Base-by-base conservation (phyloP, 192 early-diverging fungal genomes). In the Coemansia umbellata region DNA sequence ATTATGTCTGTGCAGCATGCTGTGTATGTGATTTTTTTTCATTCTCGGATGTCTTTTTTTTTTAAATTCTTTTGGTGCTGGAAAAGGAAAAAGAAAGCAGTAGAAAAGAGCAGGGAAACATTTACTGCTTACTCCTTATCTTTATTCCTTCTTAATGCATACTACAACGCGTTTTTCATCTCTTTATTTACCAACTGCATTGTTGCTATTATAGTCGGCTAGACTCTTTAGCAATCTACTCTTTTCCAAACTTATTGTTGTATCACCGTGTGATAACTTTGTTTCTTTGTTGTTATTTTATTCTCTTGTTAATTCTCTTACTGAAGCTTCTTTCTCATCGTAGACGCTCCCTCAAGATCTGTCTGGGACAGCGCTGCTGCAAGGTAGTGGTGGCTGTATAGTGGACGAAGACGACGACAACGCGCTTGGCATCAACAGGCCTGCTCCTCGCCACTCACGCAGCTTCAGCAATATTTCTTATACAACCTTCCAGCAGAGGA, bases 361-460 rank as follows among this genome's bases (percentile, higher is more conserved):
- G 24, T 26, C 10, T 26, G 24, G 17, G 43, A 27, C 43, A 26
- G 28, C 23, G 43, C 21, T 45, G 23, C 43, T 45, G 28, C 24
- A 45, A 6, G 40, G 19, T 21, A 45, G 43, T 22, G n/a, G n/a
- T n/a, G 26, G 43, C 6, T 26, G 28, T 26, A 26, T 26, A 45
- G 43, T 45, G 10, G 43, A 28, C 24, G 24, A 45, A 26, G 23
- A 27, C 43, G 26, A 22, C 15, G 15, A 33, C 40, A 31, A 17
- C 49, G 49, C 40, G 23, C 41, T 37, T 31, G 31, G 8, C 53
- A 36, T 26, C 40, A 30, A 6, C 50, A 13, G 50, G 35, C 33
- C 14, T 48, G 47, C 47, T 53, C 24, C 24, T 40, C 51, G 51
- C 37, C 44, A 62, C 50, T 54, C 60, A 43, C 51, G 37, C 44